Evolutionary conservation across 345 rosid species (phyloP).

Genomic region (Aquilaria yunnanensis): DNA sequence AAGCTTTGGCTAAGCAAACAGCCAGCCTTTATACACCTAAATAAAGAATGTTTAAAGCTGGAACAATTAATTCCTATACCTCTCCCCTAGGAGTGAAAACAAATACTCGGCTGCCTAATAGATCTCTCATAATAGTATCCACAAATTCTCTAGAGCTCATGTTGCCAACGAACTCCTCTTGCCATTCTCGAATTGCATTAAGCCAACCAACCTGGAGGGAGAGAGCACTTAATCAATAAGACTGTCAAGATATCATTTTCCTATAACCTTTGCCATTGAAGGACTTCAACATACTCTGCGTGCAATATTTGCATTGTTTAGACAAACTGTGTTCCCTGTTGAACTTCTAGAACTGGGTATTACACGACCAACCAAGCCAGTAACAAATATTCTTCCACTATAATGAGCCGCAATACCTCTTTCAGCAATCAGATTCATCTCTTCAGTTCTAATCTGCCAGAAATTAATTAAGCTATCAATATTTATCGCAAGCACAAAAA

Average conservation of each 20-base stretch:
- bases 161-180: conserved; percentile 95
- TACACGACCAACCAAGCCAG: conserved; percentile 62
- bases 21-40: conserved; percentile 4
- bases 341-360: conserved; percentile 52
- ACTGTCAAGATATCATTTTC: conserved; percentile 3
- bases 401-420: conserved; percentile 94
- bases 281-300: conserved; percentile 51
- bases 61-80: conserved; percentile 24
- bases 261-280: conserved; percentile 14
- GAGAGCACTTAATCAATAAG: conserved; percentile 17
- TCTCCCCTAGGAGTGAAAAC: conserved; percentile 85
- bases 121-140: conserved; percentile 76
- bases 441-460: conserved; percentile 85
- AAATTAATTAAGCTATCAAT: too few species aligned
- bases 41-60: conserved; percentile 9
- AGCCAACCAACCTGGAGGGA: conserved; percentile 77
- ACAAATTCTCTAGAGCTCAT: conserved; percentile 97
- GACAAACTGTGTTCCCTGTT: conserved; percentile 72
- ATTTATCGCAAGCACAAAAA: too few species aligned
- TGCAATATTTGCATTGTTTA: conserved; percentile 81
- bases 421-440: conserved; percentile 89
- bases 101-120: conserved; percentile 83
- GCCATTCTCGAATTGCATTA: conserved; percentile 95
- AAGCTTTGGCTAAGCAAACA: background rate
- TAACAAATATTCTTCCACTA: conserved; percentile 65